Evolutionary conservation across 768 basidiomycete species (phyloP).

Genomic region (Glaciozyma martinii): DNA sequence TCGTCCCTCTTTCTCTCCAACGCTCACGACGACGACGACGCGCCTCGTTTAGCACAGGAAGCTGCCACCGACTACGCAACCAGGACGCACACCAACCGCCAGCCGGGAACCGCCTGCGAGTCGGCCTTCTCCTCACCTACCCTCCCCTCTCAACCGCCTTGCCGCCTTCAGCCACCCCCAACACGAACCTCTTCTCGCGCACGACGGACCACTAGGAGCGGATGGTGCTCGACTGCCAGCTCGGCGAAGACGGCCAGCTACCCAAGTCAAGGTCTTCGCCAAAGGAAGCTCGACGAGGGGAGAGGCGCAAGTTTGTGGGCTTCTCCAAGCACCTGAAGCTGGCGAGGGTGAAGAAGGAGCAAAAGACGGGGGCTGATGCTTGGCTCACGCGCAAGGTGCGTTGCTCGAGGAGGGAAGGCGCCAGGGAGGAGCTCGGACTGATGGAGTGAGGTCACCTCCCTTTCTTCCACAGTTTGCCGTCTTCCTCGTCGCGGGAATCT

Average conservation of each 20-base stretch:
- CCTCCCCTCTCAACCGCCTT: too few species aligned
- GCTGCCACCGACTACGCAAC: too few species aligned
- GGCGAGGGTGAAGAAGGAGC: conserved; percentile 6
- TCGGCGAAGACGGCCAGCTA: not conserved
- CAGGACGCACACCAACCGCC: too few species aligned
- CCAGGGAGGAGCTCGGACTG: not conserved
- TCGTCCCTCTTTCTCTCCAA: too few species aligned
- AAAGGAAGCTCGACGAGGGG: too few species aligned
- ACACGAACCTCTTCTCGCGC: too few species aligned
- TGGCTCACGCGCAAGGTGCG: conserved; percentile 24
- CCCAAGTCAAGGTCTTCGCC: not conserved
- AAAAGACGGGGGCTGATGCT: conserved; percentile 18
- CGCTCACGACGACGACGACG: too few species aligned
- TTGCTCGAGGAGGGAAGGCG: too few species aligned
- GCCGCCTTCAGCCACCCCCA: too few species aligned
- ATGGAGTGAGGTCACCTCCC: not conserved
- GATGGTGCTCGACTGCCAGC: conserved; percentile 24
- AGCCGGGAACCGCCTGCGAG: too few species aligned
- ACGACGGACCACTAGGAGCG: not conserved
- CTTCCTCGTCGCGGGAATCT: conserved; percentile 20
- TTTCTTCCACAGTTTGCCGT: conserved; percentile 6
- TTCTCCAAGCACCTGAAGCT: conserved; percentile 15
- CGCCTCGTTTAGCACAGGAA: too few species aligned
- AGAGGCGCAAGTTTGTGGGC: conserved; percentile 4
- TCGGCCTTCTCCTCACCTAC: too few species aligned